Conservation (phyloP, 2,329 filamentous ascomycete species). For the Fusarium sp. region DNA sequence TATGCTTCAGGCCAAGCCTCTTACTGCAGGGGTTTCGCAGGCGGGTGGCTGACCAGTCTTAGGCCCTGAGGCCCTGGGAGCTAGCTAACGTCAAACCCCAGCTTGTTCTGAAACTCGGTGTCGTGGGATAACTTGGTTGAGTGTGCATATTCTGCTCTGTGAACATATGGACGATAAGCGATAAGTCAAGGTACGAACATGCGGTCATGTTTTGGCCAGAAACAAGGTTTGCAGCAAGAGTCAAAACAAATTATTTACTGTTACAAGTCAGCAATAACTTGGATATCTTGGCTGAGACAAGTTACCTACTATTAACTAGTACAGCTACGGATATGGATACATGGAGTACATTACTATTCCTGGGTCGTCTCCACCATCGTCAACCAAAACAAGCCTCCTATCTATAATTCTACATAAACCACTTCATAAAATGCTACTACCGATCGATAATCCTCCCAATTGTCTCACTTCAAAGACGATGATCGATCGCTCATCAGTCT, state of each 20-base stretch:
- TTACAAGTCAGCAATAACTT: neutral
- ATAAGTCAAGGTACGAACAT: neutral
- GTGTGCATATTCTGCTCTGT: neutral
- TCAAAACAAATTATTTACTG: neutral
- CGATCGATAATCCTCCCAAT: slow-evolving; percentile 16
- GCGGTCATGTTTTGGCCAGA: neutral
- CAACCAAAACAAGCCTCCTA: too few relatives aligned
- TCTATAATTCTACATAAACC: neutral
- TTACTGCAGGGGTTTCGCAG: slow-evolving; percentile 32
- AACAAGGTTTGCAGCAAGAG: neutral
- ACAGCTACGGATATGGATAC: too few relatives aligned
- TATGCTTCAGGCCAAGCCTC: slow-evolving; percentile 16
- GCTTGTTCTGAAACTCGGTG: slow-evolving; percentile 45
- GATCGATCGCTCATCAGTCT: slow-evolving; percentile 24
- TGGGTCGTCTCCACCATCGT: too few relatives aligned
- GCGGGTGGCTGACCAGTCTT: slow-evolving; percentile 36
- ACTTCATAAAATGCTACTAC: slow-evolving; percentile 19
- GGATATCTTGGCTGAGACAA: neutral
- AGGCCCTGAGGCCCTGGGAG: neutral
- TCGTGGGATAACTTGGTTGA: slow-evolving; percentile 26
- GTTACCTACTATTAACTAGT: neutral
- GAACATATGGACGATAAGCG: too few relatives aligned
- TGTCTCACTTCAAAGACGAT: slow-evolving; percentile 3
- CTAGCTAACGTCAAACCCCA: slow-evolving; percentile 40
- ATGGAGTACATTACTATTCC: too few relatives aligned